A percentile compares a stretch with the other conserved stretches of the same genome.
These are phyloP conservation scores for Candida tibetensis DNA, from an alignment of 805 yeast species.

Conservation along the genomic window DNA sequence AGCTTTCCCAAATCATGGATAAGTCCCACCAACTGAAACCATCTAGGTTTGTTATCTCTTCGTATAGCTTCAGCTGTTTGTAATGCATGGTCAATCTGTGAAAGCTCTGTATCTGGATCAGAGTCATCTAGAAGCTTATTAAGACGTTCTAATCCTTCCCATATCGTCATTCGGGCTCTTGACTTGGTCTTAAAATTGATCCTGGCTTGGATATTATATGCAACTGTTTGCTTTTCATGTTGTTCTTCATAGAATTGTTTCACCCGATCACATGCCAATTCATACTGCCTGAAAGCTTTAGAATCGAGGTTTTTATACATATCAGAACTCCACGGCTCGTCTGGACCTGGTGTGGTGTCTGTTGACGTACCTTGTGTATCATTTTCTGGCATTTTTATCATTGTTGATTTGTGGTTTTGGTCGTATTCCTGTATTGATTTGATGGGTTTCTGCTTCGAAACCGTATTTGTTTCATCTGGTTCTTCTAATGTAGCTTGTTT, in stretches of 20 bases:
- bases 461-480: too few relatives aligned
- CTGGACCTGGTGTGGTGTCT: background rate
- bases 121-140: conserved; percentile 66
- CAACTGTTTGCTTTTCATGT: conserved; percentile 68
- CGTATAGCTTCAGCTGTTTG: conserved; percentile 77
- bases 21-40: conserved; percentile 74
- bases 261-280: conserved; percentile 65
- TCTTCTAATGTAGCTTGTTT: too few relatives aligned
- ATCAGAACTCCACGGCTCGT: conserved; percentile 29
- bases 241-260: conserved; percentile 65
- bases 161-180: conserved; percentile 63
- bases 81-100: conserved; percentile 72
- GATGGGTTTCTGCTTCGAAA: too few relatives aligned
- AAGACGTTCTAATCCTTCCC: conserved; percentile 66
- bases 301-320: conserved; percentile 33
- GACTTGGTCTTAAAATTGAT: conserved; percentile 67
- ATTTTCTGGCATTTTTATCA: too few relatives aligned
- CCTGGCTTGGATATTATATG: conserved; percentile 67
- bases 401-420: too few relatives aligned
- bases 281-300: conserved; percentile 59
- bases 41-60: conserved; percentile 63
- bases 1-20: conserved; percentile 72
- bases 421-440: too few relatives aligned
- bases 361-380: too few relatives aligned
- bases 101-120: conserved; percentile 72